Percentiles rank a stretch among this genome's conserved stretches.
Evolutionary conservation across 805 yeast genomes (phyloP).

Genomic region (Candida nemodendra): DNA sequence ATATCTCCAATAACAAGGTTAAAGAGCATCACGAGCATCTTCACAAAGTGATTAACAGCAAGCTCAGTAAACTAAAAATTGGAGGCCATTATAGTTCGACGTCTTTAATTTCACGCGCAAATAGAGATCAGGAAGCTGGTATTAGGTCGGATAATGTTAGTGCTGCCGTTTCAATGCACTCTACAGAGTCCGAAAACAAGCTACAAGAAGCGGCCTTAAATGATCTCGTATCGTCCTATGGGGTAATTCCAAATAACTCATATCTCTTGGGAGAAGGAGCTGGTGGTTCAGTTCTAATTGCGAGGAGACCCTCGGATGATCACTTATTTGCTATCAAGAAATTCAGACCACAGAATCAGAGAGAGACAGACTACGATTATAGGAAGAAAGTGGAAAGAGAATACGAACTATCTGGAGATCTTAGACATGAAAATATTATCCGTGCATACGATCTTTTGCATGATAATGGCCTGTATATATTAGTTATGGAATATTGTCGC

Average conservation of each 20-base stretch:
- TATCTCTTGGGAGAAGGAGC: slow-evolving; percentile 80
- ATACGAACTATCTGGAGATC: slow-evolving; percentile 73
- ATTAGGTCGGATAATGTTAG: not conserved
- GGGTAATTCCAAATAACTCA: slow-evolving; percentile 61
- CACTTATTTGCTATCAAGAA: slow-evolving; percentile 79
- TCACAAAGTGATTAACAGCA: slow-evolving; percentile 18
- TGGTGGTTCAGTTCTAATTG: slow-evolving; percentile 86
- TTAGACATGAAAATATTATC: slow-evolving; percentile 77
- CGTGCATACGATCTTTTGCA: slow-evolving; percentile 77
- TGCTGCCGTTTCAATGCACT: not conserved
- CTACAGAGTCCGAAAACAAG: slow-evolving; percentile 1
- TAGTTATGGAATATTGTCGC: slow-evolving; percentile 92
- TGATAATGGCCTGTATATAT: slow-evolving; percentile 60
- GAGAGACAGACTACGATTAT: slow-evolving; percentile 68
- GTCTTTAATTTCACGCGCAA: not conserved
- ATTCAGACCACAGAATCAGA: slow-evolving; percentile 63
- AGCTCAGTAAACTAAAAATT: slow-evolving; percentile 19
- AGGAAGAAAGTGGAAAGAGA: slow-evolving; percentile 78
- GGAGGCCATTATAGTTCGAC: slow-evolving; percentile 2
- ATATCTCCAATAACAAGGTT: slow-evolving; percentile 8
- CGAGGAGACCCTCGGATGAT: slow-evolving; percentile 58
- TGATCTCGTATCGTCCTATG: slow-evolving; percentile 60
- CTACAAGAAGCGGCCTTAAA: slow-evolving; percentile 22
- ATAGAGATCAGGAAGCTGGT: not conserved
- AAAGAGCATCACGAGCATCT: slow-evolving; percentile 21